Conservation (phyloP, 2,329 filamentous ascomycete genomes). For the Alternaria arborescens region DNA sequence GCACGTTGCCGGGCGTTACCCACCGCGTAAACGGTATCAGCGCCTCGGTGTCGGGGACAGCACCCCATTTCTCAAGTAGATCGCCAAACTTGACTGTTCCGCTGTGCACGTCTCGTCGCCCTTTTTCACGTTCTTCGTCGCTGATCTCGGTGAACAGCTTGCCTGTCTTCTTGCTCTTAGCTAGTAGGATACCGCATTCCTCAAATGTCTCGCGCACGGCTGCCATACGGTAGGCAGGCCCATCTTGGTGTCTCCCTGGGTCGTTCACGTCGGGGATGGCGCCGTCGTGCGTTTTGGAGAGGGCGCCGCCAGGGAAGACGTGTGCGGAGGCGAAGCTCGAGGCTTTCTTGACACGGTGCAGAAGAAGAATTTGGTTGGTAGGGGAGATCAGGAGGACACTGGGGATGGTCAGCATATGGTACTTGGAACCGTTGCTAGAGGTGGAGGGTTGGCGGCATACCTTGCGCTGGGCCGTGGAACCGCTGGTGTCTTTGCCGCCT, state of each 20-base stretch:
- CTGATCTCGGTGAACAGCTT: conserved; percentile 67
- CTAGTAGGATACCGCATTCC: conserved; percentile 88
- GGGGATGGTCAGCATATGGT: conserved; percentile 7
- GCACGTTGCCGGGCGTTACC: conserved; percentile 79
- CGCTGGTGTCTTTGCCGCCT: conserved; percentile 48
- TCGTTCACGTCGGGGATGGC: conserved; percentile 60
- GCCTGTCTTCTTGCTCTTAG: conserved; percentile 61
- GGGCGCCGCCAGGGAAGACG: conserved; percentile 92
- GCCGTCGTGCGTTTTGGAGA: conserved; percentile 81
- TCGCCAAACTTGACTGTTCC: conserved; percentile 71
- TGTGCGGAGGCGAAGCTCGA: conserved; percentile 89
- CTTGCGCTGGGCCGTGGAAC: conserved; percentile 71
- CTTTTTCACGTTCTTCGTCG: conserved; percentile 68
- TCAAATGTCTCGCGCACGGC: conserved; percentile 94
- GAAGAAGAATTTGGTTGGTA: conserved; percentile 83
- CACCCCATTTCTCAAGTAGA: conserved; percentile 68
- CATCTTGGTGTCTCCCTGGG: conserved; percentile 72
- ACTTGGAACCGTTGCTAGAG: background rate
- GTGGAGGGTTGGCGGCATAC: conserved; percentile 47
- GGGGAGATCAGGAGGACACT: conserved; percentile 88
- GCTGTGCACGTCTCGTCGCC: conserved; percentile 73
- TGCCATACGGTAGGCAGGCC: conserved; percentile 76
- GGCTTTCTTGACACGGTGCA: conserved; percentile 84
- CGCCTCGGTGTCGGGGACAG: conserved; percentile 69
- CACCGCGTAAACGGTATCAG: conserved; percentile 88